phyloP scores from a whole-genome alignment of 129 eudicot species.

The Pulicaria dysenterica region DNA sequence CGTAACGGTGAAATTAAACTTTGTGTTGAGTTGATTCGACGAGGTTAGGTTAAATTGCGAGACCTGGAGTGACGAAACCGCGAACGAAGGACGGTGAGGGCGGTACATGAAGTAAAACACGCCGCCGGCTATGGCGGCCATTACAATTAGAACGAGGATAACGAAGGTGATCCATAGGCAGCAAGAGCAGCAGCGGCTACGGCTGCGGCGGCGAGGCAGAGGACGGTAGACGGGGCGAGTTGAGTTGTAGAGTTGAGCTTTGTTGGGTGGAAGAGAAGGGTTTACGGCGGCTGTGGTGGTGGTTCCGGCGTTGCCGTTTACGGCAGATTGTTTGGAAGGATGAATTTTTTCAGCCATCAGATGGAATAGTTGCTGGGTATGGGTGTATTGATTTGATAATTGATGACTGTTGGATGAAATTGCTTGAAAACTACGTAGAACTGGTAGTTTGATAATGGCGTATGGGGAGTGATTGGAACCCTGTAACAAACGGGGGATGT shows the following conservation, averaged over 20 bases:
- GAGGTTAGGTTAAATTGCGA: constrained; percentile 61
- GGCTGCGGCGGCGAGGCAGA: constrained; percentile 54
- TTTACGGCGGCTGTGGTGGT: constrained; percentile 32
- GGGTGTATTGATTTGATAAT: not conserved
- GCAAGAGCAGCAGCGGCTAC: constrained; percentile 61
- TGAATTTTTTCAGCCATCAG: constrained; percentile 63
- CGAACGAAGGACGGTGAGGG: constrained; percentile 71
- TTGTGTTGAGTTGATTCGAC: constrained; percentile 45
- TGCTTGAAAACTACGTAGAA: constrained; percentile 12
- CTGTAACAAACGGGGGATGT: constrained; percentile 7
- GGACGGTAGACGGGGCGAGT: constrained; percentile 74
- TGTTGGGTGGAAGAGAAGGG: constrained; percentile 55
- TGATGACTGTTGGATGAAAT: constrained; percentile 2
- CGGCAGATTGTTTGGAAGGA: constrained; percentile 55
- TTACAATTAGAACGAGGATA: constrained; percentile 46
- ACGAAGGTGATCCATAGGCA: constrained; percentile 61
- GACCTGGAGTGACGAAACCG: constrained; percentile 64
- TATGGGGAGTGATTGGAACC: constrained; percentile 2
- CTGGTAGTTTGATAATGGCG: constrained; percentile 7
- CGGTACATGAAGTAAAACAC: constrained; percentile 71
- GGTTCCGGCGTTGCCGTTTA: constrained; percentile 10
- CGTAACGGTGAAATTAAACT: constrained; percentile 50
- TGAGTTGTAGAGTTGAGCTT: constrained; percentile 65
- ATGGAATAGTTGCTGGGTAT: not conserved
- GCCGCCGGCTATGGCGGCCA: constrained; percentile 66